phyloP scores from a whole-genome alignment of 2,329 filamentous ascomycete species.

The Colletotrichum destructivum region DNA sequence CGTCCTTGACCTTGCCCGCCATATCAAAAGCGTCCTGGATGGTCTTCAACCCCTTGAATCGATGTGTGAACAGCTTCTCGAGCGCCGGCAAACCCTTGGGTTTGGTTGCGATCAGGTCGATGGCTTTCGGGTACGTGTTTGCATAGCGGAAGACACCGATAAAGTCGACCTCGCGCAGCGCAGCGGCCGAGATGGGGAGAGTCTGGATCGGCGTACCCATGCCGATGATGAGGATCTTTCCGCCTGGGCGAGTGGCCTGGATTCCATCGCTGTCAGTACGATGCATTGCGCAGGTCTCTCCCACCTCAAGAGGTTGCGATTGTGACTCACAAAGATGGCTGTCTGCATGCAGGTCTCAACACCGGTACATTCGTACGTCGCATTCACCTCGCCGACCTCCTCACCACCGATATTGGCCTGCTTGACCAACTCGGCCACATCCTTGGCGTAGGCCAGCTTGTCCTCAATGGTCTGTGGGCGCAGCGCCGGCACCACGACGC shows the following conservation, averaged over 20 bases:
- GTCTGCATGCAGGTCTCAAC: constrained; percentile 83
- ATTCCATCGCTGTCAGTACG: constrained; percentile 5
- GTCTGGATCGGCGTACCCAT: constrained; percentile 82
- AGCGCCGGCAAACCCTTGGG: constrained; percentile 73
- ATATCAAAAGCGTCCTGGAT: constrained; percentile 80
- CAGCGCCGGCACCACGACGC: constrained; percentile 64
- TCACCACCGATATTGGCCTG: constrained; percentile 54
- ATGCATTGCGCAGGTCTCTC: not conserved
- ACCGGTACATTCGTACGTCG: constrained; percentile 84
- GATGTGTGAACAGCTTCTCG: constrained; percentile 79
- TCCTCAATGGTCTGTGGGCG: constrained; percentile 66
- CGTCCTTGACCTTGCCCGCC: constrained; percentile 80
- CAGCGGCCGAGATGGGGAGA: constrained; percentile 77
- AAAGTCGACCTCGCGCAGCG: constrained; percentile 80
- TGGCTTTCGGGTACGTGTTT: constrained; percentile 77
- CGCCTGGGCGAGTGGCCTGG: constrained; percentile 74
- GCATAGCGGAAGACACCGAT: constrained; percentile 80
- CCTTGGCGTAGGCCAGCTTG: constrained; percentile 66
- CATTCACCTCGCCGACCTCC: constrained; percentile 74
- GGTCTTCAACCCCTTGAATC: constrained; percentile 73
- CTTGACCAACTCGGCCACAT: constrained; percentile 62
- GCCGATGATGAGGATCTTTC: constrained; percentile 79
- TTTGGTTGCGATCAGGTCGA: constrained; percentile 65
- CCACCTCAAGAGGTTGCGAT: not conserved
- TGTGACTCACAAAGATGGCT: constrained; percentile 73